Evolutionary conservation across 345 rosid species (phyloP).

Genomic region (Draba incana): DNA sequence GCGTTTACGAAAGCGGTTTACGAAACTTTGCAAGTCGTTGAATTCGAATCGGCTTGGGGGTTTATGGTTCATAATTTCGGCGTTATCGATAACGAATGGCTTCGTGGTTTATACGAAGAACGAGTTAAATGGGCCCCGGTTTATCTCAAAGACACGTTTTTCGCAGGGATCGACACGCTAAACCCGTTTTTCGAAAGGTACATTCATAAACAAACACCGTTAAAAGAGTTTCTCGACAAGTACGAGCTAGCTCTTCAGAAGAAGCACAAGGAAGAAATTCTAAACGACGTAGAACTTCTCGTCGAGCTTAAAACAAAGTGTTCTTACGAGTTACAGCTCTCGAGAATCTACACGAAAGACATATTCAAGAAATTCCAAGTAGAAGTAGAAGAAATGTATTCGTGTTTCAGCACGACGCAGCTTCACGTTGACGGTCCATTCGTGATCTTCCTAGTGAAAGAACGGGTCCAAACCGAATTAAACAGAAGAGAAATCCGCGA

Average conservation of each 20-base stretch:
- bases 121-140: conserved; percentile 83
- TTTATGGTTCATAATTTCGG: conserved; percentile 63
- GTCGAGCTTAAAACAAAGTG: conserved; percentile 62
- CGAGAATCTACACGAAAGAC: conserved; percentile 64
- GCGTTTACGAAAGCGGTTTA: conserved; percentile 53
- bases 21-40: conserved; percentile 63
- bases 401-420: conserved; percentile 81
- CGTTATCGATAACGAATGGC: conserved; percentile 64
- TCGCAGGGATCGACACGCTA: conserved; percentile 61
- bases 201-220: conserved; percentile 73
- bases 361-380: conserved; percentile 75
- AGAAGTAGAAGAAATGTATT: conserved; percentile 87
- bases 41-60: conserved; percentile 77
- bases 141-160: conserved; percentile 69
- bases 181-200: conserved; percentile 67
- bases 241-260: conserved; percentile 73
- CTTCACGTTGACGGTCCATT: conserved; percentile 64
- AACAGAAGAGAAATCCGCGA: conserved; percentile 62
- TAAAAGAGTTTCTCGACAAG: conserved; percentile 90
- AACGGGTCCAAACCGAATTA: conserved; percentile 61
- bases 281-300: conserved; percentile 59
- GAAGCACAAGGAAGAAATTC: conserved; percentile 74
- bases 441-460: conserved; percentile 75
- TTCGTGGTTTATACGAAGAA: conserved; percentile 68
- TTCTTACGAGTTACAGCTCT: conserved; percentile 81